A percentile compares a stretch with the other conserved stretches of the same genome.
phyloP scores from a whole-genome alignment of 306 rosid species.

The Myrica gale region DNA sequence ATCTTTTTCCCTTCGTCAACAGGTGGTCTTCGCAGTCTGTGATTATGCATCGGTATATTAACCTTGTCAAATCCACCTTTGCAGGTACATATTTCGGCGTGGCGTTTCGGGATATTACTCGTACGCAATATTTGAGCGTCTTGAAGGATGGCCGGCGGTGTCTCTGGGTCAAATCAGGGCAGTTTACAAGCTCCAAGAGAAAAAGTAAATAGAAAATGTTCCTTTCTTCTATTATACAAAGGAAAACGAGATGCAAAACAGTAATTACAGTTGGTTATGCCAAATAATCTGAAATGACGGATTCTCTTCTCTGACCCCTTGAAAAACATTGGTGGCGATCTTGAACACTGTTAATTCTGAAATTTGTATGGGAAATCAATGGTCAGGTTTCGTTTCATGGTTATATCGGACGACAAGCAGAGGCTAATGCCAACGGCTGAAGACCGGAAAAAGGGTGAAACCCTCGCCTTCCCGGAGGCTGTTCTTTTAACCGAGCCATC shows the following conservation, averaged over 20 bases:
- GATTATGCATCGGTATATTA: not conserved
- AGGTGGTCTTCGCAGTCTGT: not conserved
- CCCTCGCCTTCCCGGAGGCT: constrained; percentile 67
- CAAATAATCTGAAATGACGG: too few relatives aligned
- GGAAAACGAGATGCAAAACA: too few relatives aligned
- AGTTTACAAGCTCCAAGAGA: constrained; percentile 49
- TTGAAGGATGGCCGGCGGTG: constrained; percentile 47
- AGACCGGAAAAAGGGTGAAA: constrained; percentile 39
- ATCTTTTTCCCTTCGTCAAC: not conserved
- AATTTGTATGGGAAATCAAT: not conserved
- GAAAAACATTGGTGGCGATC: too few relatives aligned
- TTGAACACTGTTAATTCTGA: not conserved
- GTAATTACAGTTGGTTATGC: too few relatives aligned
- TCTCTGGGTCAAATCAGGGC: constrained; percentile 49
- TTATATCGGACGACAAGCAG: constrained; percentile 53
- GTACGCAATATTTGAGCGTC: constrained; percentile 54
- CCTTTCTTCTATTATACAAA: too few relatives aligned
- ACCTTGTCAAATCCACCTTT: not conserved
- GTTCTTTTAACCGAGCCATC: constrained; percentile 50
- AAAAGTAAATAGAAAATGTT: constrained; percentile 33
- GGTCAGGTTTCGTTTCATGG: constrained; percentile 68
- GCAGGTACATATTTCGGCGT: constrained; percentile 59
- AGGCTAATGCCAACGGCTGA: constrained; percentile 55
- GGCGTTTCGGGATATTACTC: constrained; percentile 66
- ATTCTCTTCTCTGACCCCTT: too few relatives aligned